phyloP scores from a whole-genome alignment of 2,329 filamentous ascomycete species.

The Cytospora piceae region DNA sequence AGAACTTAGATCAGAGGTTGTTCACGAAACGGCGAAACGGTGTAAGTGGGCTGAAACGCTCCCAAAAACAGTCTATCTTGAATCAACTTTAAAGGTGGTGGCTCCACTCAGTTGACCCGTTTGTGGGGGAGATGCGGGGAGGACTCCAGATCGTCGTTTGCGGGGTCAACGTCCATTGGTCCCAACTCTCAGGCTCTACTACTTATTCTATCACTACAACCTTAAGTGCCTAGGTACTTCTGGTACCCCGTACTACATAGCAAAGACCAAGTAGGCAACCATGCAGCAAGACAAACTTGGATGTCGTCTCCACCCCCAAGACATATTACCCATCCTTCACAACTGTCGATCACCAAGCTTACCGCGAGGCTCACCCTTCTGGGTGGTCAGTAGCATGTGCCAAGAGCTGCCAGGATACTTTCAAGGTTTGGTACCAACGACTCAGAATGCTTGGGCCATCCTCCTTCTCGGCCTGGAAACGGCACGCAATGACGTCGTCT shows the following conservation, averaged over 20 bases:
- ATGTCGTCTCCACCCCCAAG: not conserved
- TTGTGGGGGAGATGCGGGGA: too few relatives aligned
- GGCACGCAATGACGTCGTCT: conserved; percentile 25
- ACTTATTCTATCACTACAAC: not conserved
- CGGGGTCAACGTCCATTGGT: too few relatives aligned
- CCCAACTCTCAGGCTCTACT: not conserved
- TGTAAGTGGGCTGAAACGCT: too few relatives aligned
- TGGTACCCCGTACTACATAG: not conserved
- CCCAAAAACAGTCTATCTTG: too few relatives aligned
- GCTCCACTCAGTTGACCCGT: too few relatives aligned
- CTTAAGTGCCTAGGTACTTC: not conserved
- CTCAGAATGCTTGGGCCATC: conserved; percentile 16
- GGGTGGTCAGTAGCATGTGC: not conserved
- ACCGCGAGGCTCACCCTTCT: not conserved
- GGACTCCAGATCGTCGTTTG: too few relatives aligned
- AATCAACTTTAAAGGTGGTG: too few relatives aligned
- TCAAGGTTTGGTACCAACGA: conserved; percentile 3
- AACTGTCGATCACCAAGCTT: conserved; percentile 15
- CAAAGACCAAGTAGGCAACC: not conserved
- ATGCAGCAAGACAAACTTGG: not conserved
- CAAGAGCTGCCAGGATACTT: conserved; percentile 15
- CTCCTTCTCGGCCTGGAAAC: conserved; percentile 6
- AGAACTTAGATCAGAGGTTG: too few relatives aligned
- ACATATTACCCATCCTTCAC: not conserved
- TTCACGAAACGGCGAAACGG: too few relatives aligned